Evolutionary conservation across 2,329 filamentous ascomycete genomes (phyloP), one percentile per base, ranked within the genome.

Genomic region (Dothidotthia symphoricarpi): DNA sequence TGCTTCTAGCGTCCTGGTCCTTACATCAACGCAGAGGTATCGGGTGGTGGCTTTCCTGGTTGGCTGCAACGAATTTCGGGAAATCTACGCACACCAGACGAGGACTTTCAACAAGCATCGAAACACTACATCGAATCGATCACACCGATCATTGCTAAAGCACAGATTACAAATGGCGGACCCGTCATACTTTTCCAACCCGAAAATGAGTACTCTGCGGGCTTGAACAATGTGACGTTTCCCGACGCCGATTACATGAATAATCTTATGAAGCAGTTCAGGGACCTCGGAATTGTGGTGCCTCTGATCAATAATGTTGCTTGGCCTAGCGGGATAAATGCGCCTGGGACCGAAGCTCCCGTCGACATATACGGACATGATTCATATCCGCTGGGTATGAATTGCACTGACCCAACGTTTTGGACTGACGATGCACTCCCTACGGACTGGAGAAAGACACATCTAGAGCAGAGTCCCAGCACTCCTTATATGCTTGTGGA

Each of bases 121-220:
- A 74, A 83, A 30, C 78, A 81, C 25, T 56, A 56, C 30, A 56
- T 56, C 40, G 59, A 71, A 4, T 71, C 79, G 5, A 77, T 88
- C 31, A 77, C 75, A 14, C 70, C 72, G 5, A 79, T 83, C n/a
- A 82, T 91, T 45, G 83, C 86, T 2, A 79, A 82, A 39, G 81
- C 80, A 1, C 86, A 91, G 53, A 88, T 91, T 53, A 89, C 85
- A 1, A 85, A 88, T 34, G 86, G 85, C 0, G 87, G 87, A 0
- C 86, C 86, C 0, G 74, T 91, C 2, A 86, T 91, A 43, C 67
- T 90, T 1, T 76, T 84, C 35, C 86, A 93, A 59, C 82, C 84
- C 0, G 87, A 93, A 59, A 91, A 91, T 45, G 87, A 91, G 59
- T 88, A 90, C 56, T 80, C 75, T 3, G 64, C 69, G 17, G 72